A percentile compares a stretch with the other conserved stretches of the same genome.
Evolutionary conservation across 139 green algal genomes (phyloP).

Genomic region (Closterium sp.): DNA sequence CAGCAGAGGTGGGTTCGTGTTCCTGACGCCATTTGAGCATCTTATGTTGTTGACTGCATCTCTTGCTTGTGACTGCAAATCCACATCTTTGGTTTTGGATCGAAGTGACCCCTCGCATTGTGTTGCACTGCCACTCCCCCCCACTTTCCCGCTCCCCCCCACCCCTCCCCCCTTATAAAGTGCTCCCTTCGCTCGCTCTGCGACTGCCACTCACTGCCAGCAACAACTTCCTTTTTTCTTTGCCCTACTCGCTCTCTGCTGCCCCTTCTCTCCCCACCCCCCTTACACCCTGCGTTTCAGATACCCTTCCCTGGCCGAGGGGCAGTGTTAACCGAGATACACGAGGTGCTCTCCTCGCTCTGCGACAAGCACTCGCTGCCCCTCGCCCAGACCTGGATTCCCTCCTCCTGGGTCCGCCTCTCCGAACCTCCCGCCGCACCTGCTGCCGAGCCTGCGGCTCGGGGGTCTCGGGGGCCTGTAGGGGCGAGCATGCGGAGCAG

Average conservation of each 20-base stretch:
- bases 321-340: constrained; percentile 33
- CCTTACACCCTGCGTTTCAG: too few relatives aligned
- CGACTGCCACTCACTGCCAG: constrained; percentile 17
- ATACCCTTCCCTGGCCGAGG: neutral
- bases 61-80: too few relatives aligned
- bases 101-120: too few relatives aligned
- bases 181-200: constrained; percentile 19
- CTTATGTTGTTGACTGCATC: too few relatives aligned
- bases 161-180: neutral
- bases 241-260: too few relatives aligned
- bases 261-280: too few relatives aligned
- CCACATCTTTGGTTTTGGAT: too few relatives aligned
- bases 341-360: constrained; percentile 31
- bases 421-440: neutral
- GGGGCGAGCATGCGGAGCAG: neutral
- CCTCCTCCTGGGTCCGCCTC: neutral
- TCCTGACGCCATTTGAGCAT: too few relatives aligned
- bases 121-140: too few relatives aligned
- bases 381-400: constrained; percentile 45
- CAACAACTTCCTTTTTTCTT: neutral
- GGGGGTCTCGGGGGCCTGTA: neutral
- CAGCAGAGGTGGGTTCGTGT: neutral
- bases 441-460: neutral
- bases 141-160: too few relatives aligned
- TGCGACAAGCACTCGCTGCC: constrained; percentile 35